Evolutionary conservation across 768 basidiomycete species (phyloP), one percentile per base, ranked within the genome.

Genomic region (Termitomyces bulborhizus): DNA sequence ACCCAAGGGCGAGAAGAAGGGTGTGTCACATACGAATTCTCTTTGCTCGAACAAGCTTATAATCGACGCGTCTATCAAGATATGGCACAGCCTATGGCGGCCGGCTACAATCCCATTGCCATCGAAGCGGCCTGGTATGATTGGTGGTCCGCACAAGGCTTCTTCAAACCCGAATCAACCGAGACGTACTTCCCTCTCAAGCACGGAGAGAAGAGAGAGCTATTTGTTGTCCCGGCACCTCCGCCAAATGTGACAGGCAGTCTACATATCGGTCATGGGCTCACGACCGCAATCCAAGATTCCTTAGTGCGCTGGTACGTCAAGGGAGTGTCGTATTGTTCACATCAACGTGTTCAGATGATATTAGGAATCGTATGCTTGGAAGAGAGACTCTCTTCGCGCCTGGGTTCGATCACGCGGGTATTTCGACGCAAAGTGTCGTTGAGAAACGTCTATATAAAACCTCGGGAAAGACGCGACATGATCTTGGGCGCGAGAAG

Each of bases 381-480:
- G 96, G 96, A 1, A 90, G 86, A 71, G 92, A 91, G 9, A 88
- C 90, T 0, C 76, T 98, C 0, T 98, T 88, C 65, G 82, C 86
- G 2, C 97, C 97, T 0, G 97, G 97, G 15, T 99, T 95, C 65
- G 97, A 99, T 70, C 97, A 99, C 64, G 97, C 97, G 0, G 95
- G 96, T 55, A 98, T 99, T 57, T 95, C 95, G 0, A 98, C 97
- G 0, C 97, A 99, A 71, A 91, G 91, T 44, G 96, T 99, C 15
- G 96, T 98, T 1, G 97, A 98, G 69, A 93, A 93, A 69, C 81
- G 94, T 16, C 65, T 98, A 34, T 88, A 82, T 75, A 99, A 96
- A 72, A 69, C 81, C 1, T 78, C 86, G 34, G 90, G 92, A 1
- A 76, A 85, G 70, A 90, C 90, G 2, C 75, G 96, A 51, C 94